Evolutionary conservation across 2,329 filamentous ascomycete species (phyloP), one percentile per base, ranked within the genome.

Genomic region (Penicillium rolfsii): DNA sequence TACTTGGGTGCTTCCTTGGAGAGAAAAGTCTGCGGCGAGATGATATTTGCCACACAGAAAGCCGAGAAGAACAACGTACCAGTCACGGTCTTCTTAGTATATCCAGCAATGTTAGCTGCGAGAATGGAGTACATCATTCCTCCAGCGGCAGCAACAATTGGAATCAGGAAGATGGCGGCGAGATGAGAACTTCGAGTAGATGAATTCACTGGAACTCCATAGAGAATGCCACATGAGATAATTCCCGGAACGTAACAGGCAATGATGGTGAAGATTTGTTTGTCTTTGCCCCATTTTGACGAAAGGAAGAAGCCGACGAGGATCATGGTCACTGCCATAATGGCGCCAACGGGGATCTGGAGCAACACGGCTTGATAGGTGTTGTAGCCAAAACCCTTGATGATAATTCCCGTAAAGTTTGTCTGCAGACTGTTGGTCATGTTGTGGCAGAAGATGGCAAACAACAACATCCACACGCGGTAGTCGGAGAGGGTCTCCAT

Each of bases 11-110:
- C 62, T 35, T 70, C 58, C 11, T 60, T 41, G 1, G 60, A 33
- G 45, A 68, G 55, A 48, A 65, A 68, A 24, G 64, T 61, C 28
- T 67, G 63, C 30, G 68, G 64, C 22, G 55, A 62, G 22, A 65
- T 45, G 36, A 69, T 67, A 26, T 66, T 69, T 3, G 59, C 63
- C 41, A 70, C 57, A 52, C 66, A 69, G 41, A 63, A 67, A 1
- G 59, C 60, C 9, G 66, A 56, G 56, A 67, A 68, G 24, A 68
- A 58, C 3, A 67, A 49, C 4, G 66, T 61, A 7, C 63, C 62
- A 6, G 55, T 57, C 19, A 70, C 43, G 5, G 60, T 59, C 35
- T 68, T 67, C 55, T 70, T 70, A 5, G 68, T 68, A 48, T 67
- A 70, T 38, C 67, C 66, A 1, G 63, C 68, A 14, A 67, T 64